Evolutionary conservation across 441 rosid genomes (phyloP).

Genomic region (Gossypium trilobum): DNA sequence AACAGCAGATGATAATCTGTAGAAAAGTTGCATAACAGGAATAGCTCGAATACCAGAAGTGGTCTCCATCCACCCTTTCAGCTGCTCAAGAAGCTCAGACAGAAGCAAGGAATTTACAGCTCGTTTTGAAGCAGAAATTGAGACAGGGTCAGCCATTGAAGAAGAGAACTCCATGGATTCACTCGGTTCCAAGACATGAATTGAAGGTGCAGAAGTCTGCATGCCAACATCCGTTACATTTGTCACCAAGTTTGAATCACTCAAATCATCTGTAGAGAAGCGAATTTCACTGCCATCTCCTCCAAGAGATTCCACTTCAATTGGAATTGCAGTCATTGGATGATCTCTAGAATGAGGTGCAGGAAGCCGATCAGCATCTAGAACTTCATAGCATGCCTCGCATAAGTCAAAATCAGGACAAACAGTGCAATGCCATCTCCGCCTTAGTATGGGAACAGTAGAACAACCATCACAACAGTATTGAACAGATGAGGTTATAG

Average conservation of each 20-base stretch:
- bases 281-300: slow-evolving; percentile 80
- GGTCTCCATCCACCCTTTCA: slow-evolving; percentile 94
- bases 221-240: slow-evolving; percentile 36
- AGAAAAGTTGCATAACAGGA: slow-evolving; percentile 96
- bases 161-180: slow-evolving; percentile 84
- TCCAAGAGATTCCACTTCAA: slow-evolving; percentile 88
- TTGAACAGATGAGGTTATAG: slow-evolving; percentile 93
- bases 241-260: slow-evolving; percentile 54
- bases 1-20: slow-evolving; percentile 92
- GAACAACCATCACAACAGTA: slow-evolving; percentile 99
- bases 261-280: slow-evolving; percentile 65
- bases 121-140: slow-evolving; percentile 92
- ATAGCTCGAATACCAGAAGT: slow-evolving; percentile 86
- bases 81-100: slow-evolving; percentile 83
- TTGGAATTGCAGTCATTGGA: slow-evolving; percentile 94
- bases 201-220: slow-evolving; percentile 75
- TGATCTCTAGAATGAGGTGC: slow-evolving; percentile 96
- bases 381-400: slow-evolving; percentile 89
- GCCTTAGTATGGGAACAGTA: slow-evolving; percentile 90
- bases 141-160: slow-evolving; percentile 65
- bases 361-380: slow-evolving; percentile 84
- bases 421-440: slow-evolving; percentile 98
- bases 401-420: slow-evolving; percentile 99
- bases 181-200: slow-evolving; percentile 85
- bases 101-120: slow-evolving; percentile 95